Percentiles rank a stretch among this genome's conserved stretches.
These are phyloP conservation scores for Cinnamomum micranthum DNA, from an alignment of 164 flowering plant genomes.

Conservation along the genomic window DNA sequence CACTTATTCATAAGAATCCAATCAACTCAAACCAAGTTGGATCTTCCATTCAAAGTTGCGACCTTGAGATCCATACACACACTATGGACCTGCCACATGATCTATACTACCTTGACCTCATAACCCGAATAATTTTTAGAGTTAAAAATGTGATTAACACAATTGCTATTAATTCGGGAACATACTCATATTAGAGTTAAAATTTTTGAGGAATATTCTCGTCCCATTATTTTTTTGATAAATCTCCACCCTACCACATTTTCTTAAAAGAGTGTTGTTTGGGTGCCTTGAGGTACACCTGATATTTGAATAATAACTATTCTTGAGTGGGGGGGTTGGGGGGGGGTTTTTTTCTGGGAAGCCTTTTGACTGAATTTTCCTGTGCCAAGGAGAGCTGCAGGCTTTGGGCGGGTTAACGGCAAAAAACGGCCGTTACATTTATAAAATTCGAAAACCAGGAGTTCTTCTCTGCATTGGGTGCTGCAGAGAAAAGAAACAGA, in stretches of 20 bases:
- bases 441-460: not conserved
- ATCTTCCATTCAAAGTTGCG: no score
- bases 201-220: not conserved
- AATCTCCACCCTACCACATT: no score
- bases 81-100: no score
- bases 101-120: no score
- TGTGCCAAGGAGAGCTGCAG: not conserved
- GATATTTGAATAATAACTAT: not conserved
- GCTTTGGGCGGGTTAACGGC: slow-evolving; percentile 6
- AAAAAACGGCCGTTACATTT: not conserved
- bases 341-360: not conserved
- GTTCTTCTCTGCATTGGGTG: not conserved
- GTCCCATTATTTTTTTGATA: accelerated
- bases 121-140: no score
- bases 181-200: no score
- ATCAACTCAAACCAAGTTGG: no score
- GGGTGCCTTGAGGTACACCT: not conserved
- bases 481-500: not conserved
- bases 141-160: no score
- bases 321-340: not conserved
- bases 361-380: slow-evolving; percentile 1
- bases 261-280: no score
- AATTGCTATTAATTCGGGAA: no score
- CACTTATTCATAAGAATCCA: no score
- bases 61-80: no score